A percentile compares a stretch with the other conserved stretches of the same genome.
These are phyloP conservation scores for Daldinia caldariorum DNA, from an alignment of 495 filamentous ascomycete genomes.

Conservation along the genomic window DNA sequence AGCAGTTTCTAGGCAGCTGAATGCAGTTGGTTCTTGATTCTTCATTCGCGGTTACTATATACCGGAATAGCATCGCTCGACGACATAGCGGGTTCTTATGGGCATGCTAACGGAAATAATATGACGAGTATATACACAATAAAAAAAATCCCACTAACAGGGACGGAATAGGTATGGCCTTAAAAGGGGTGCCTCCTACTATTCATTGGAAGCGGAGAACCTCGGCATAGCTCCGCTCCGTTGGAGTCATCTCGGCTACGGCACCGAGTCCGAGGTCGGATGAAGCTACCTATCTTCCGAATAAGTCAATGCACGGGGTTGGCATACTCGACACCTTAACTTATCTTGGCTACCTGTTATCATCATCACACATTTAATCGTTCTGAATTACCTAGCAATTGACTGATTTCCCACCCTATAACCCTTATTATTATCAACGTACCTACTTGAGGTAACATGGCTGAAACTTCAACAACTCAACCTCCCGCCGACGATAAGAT, in stretches of 20 bases:
- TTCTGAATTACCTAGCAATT: not conserved
- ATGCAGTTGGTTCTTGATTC: too few relatives aligned
- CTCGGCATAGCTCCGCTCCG: conserved; percentile 32
- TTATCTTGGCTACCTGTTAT: not conserved
- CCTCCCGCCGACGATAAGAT: conserved; percentile 28
- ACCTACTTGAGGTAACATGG: conserved; percentile 35
- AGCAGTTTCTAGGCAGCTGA: too few relatives aligned
- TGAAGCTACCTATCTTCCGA: conserved; percentile 3
- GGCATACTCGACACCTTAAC: not conserved
- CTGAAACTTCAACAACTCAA: conserved; percentile 25
- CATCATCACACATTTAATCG: not conserved
- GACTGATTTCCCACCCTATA: not conserved
- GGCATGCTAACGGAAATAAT: too few relatives aligned
- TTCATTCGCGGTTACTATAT: too few relatives aligned
- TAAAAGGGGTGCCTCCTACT: not conserved
- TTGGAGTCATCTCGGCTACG: conserved; percentile 19
- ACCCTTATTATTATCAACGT: not conserved
- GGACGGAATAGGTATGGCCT: too few relatives aligned
- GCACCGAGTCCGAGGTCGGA: conserved; percentile 35
- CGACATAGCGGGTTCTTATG: too few relatives aligned
- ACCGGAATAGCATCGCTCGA: too few relatives aligned
- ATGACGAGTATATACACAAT: too few relatives aligned
- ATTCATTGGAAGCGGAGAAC: conserved; percentile 21
- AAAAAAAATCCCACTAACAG: too few relatives aligned
- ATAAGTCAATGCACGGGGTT: conserved; percentile 1